Percentiles rank a stretch among this genome's conserved stretches.
These are phyloP conservation scores for Collybia sp. DNA, from an alignment of 768 basidiomycete species.

Conservation along the genomic window DNA sequence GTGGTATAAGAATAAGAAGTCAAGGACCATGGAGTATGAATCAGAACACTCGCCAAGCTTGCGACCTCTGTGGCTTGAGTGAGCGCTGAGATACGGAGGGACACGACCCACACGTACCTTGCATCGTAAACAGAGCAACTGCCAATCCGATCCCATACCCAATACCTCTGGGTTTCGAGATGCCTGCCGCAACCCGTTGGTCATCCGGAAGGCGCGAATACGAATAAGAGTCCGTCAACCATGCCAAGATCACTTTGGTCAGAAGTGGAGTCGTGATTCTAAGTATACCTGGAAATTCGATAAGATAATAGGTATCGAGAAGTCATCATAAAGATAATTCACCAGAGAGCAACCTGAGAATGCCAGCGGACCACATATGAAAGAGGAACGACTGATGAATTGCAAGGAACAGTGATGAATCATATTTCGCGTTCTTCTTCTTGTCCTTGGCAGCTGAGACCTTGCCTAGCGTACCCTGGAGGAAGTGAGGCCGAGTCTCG, in stretches of 20 bases:
- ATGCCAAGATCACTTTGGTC: conserved; percentile 41
- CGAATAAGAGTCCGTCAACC: conserved; percentile 38
- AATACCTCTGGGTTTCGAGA: conserved; percentile 32
- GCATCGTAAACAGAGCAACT: conserved; percentile 47
- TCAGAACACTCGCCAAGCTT: conserved; percentile 21
- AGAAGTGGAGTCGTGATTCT: conserved; percentile 43
- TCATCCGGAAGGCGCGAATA: conserved; percentile 27
- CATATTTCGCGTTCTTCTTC: conserved; percentile 18
- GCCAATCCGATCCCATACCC: conserved; percentile 52
- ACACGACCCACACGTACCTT: conserved; percentile 25
- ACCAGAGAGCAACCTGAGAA: conserved; percentile 33
- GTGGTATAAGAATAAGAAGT: background rate
- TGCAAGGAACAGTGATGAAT: conserved; percentile 28
- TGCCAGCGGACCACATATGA: conserved; percentile 30
- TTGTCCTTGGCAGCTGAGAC: conserved; percentile 6
- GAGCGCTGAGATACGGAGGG: background rate
- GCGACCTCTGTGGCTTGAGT: conserved; percentile 18
- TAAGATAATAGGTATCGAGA: background rate
- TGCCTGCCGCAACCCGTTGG: conserved; percentile 18
- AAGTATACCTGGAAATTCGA: conserved; percentile 29
- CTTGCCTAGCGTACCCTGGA: conserved; percentile 16
- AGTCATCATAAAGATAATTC: background rate
- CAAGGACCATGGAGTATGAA: background rate
- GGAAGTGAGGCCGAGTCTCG: conserved; percentile 34
- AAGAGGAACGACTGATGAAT: conserved; percentile 30